These are phyloP conservation scores for Abortiporus biennis DNA, from an alignment of 1,284 basidiomycete genomes.

Conservation along the genomic window DNA sequence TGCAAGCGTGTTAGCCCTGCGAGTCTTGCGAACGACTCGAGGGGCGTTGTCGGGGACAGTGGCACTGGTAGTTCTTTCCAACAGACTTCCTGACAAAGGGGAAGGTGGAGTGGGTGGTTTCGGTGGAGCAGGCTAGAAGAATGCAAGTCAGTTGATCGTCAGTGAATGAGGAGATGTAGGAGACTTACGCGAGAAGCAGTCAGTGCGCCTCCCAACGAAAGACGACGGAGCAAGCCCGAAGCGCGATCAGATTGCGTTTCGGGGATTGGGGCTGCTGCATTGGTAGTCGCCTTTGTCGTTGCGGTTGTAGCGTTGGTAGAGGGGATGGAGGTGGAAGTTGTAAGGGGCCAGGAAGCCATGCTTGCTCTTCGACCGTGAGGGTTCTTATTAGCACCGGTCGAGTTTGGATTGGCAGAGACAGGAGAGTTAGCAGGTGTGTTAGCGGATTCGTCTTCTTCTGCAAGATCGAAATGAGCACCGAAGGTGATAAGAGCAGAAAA, in stretches of 20 bases:
- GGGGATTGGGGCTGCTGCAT: conserved; percentile 24
- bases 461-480: too few relatives aligned
- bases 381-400: too few relatives aligned
- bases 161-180: too few relatives aligned
- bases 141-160: too few relatives aligned
- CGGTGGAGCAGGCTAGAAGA: too few relatives aligned
- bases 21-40: conserved; percentile 32
- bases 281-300: conserved; percentile 38
- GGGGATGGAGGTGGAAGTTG: conserved; percentile 35
- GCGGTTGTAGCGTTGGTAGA: too few relatives aligned
- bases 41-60: too few relatives aligned
- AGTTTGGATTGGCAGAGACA: conserved; percentile 5
- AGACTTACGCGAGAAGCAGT: conserved; percentile 47
- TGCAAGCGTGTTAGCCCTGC: conserved; percentile 55
- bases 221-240: conserved; percentile 59
- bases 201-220: conserved; percentile 60
- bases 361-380: conserved; percentile 30
- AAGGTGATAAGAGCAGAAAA: conserved; percentile 4
- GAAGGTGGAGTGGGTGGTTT: conserved; percentile 2
- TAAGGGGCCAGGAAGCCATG: conserved; percentile 37
- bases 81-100: neutral
- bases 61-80: neutral
- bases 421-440: conserved; percentile 15
- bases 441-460: conserved; percentile 34
- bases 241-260: conserved; percentile 56